These are phyloP conservation scores for Aspergillus caelatus DNA, from an alignment of 2,329 filamentous ascomycete species.

Conservation along the genomic window DNA sequence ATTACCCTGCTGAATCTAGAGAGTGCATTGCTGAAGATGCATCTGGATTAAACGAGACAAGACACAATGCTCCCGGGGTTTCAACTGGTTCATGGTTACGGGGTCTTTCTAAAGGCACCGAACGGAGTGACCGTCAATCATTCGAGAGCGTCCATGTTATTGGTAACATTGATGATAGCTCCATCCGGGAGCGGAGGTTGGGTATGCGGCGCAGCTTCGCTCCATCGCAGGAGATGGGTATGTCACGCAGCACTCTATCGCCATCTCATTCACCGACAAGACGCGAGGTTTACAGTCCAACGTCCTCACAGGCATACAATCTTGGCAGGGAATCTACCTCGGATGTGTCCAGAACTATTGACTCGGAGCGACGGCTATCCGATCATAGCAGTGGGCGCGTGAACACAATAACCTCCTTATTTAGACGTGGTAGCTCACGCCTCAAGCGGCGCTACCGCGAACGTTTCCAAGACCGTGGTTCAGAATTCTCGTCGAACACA, in stretches of 20 bases:
- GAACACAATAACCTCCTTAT: constrained; percentile 70
- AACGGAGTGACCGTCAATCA: constrained; percentile 26
- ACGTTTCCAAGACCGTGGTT: constrained; percentile 57
- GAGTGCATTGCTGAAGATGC: constrained; percentile 14
- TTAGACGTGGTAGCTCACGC: constrained; percentile 65
- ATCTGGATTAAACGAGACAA: constrained; percentile 10
- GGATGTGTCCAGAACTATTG: constrained; percentile 56
- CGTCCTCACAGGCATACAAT: constrained; percentile 57
- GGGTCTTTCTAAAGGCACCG: constrained; percentile 34
- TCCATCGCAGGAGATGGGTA: constrained; percentile 36
- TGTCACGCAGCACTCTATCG: constrained; percentile 36
- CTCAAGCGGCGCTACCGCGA: constrained; percentile 59
- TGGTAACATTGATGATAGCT: constrained; percentile 39
- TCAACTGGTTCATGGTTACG: constrained; percentile 36
- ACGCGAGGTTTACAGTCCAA: constrained; percentile 52
- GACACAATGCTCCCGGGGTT: constrained; percentile 11
- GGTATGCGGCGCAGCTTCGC: constrained; percentile 35
- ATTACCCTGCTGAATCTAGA: constrained; percentile 12
- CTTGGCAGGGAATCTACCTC: constrained; percentile 54
- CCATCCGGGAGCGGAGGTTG: constrained; percentile 32
- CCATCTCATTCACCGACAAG: constrained; percentile 47
- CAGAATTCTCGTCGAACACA: constrained; percentile 89
- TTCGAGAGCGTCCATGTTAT: constrained; percentile 36
- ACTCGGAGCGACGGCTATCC: constrained; percentile 57
- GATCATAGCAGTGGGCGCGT: constrained; percentile 53